Conservation (phyloP, 2,329 filamentous ascomycete species). For the Corynespora cassiicola region DNA sequence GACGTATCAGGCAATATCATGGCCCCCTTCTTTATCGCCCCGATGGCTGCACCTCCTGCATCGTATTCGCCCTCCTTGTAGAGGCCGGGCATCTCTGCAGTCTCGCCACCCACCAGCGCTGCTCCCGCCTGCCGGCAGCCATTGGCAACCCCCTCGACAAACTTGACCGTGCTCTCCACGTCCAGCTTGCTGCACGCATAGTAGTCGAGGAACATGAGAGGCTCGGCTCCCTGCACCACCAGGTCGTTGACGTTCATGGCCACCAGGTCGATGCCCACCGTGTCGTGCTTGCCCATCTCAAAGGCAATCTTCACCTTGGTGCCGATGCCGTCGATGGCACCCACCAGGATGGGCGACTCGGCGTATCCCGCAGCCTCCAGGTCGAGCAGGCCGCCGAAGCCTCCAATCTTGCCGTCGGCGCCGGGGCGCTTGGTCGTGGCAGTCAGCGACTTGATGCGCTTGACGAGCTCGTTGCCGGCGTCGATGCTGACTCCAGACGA, state of each 20-base stretch:
- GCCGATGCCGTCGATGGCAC: conserved; percentile 93
- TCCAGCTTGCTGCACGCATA: conserved; percentile 92
- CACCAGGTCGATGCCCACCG: conserved; percentile 94
- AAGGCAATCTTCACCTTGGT: conserved; percentile 98
- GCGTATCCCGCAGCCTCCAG: conserved; percentile 76
- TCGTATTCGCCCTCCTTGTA: conserved; percentile 91
- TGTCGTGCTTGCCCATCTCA: conserved; percentile 86
- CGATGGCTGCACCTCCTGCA: conserved; percentile 87
- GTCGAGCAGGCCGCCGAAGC: conserved; percentile 89
- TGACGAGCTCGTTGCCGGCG: conserved; percentile 89
- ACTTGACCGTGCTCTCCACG: conserved; percentile 77
- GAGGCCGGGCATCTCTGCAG: conserved; percentile 97
- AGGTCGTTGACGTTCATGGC: conserved; percentile 99
- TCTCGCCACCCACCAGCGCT: conserved; percentile 95
- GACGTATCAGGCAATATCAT: conserved; percentile 77
- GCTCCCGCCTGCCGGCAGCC: conserved; percentile 87
- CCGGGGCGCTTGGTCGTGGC: conserved; percentile 82
- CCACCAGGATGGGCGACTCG: conserved; percentile 81
- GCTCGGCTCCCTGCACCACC: conserved; percentile 92
- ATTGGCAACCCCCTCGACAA: conserved; percentile 87
- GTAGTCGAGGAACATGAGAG: conserved; percentile 97
- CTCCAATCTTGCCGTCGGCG: conserved; percentile 91
- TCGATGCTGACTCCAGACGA: conserved; percentile 94
- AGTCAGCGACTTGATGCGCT: conserved; percentile 91
- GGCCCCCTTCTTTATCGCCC: conserved; percentile 72